Evolutionary conservation across 73 alveolate species (phyloP).

Genomic region (Paramecium sexaurelia): DNA sequence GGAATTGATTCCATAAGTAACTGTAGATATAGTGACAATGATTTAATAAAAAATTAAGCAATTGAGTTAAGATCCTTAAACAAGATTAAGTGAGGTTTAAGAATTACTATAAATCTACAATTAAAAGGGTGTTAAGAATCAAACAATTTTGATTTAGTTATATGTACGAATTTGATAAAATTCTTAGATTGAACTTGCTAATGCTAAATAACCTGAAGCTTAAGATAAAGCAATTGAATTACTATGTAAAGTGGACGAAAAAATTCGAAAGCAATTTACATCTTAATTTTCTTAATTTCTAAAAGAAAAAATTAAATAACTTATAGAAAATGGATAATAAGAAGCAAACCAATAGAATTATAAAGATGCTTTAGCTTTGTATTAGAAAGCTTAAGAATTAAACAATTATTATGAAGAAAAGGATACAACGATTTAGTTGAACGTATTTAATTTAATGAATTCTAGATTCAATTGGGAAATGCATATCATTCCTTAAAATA

Average conservation of each 20-base stretch:
- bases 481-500: conserved; percentile 2
- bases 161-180: background rate
- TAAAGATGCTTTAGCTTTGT: conserved; percentile 3
- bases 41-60: conserved; percentile 1
- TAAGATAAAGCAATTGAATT: conserved; percentile 53
- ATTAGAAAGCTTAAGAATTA: conserved; percentile 27
- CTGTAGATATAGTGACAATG: conserved; percentile 50
- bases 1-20: conserved; percentile 44
- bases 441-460: background rate
- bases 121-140: conserved; percentile 3
- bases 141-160: background rate
- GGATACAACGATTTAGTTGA: conserved; percentile 30
- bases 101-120: conserved; percentile 13
- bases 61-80: conserved; percentile 20
- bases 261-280: background rate
- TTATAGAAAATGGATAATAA: background rate
- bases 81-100: background rate
- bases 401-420: conserved; percentile 31
- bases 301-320: conserved; percentile 44
- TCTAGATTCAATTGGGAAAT: conserved; percentile 45
- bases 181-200: conserved; percentile 26
- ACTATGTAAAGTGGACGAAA: conserved; percentile 46
- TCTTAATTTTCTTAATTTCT: background rate
- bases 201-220: background rate
- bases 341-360: background rate